Evolutionary conservation across 306 rosid genomes (phyloP).

Genomic region (Morella rubra): DNA sequence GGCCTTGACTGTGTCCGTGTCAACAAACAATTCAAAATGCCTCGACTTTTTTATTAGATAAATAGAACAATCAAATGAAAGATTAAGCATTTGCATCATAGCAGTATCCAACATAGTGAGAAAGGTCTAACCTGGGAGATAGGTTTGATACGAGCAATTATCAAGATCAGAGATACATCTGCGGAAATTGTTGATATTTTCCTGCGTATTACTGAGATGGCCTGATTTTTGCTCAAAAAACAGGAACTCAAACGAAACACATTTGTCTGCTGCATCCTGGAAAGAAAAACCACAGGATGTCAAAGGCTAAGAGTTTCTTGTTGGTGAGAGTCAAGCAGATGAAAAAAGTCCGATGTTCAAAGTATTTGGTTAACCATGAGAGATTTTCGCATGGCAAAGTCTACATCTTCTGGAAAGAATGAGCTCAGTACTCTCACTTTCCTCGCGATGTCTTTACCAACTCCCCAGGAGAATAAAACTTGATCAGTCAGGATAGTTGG

Average conservation of each 20-base stretch:
- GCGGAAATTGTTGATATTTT: conserved; percentile 47
- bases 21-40: not conserved
- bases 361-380: conserved; percentile 47
- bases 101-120: not conserved
- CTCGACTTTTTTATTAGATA: not conserved
- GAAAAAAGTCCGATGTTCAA: not conserved
- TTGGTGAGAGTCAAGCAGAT: conserved; percentile 10
- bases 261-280: conserved; percentile 68
- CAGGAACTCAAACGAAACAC: conserved; percentile 71
- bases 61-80: not conserved
- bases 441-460: conserved; percentile 59
- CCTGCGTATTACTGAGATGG: conserved; percentile 50
- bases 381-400: conserved; percentile 47
- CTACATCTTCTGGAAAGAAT: conserved; percentile 50
- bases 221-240: conserved; percentile 62
- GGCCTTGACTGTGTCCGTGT: too few species aligned
- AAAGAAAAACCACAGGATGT: not conserved
- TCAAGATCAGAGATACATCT: conserved; percentile 59
- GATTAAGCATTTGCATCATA: not conserved
- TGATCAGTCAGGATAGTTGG: conserved; percentile 58
- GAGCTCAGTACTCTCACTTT: conserved; percentile 64
- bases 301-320: not conserved
- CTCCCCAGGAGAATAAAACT: conserved; percentile 73
- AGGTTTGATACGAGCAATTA: conserved; percentile 65
- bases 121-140: conserved; percentile 50